Percentiles rank a stretch among this genome's conserved stretches.
These are phyloP conservation scores for Tetrahymena borealis DNA, from an alignment of 73 alveolate genomes.

Conservation along the genomic window DNA sequence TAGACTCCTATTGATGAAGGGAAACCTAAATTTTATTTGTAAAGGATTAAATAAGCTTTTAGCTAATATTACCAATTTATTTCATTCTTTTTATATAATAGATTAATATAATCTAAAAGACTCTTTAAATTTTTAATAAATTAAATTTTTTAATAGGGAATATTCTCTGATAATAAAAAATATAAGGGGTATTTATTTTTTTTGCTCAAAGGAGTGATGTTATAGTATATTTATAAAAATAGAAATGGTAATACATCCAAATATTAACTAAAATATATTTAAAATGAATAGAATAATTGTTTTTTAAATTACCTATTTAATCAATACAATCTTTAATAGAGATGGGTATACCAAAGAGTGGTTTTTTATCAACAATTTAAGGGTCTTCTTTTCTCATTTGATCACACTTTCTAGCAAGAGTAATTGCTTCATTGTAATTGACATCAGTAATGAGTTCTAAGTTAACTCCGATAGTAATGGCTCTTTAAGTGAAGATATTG, in stretches of 20 bases:
- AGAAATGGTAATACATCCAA: no score
- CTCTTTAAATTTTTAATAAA: no score
- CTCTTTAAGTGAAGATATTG: constrained; percentile 18
- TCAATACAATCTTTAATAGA: constrained; percentile 53
- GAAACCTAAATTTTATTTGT: constrained; percentile 17
- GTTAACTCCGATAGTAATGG: constrained; percentile 2
- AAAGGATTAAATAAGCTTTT: no score
- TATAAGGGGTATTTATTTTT: no score
- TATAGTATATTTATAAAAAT: no score
- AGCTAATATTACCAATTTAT: no score
- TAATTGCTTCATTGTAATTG: constrained; percentile 12
- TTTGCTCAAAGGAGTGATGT: no score
- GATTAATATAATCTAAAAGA: no score
- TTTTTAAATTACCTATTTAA: neutral
- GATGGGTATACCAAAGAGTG: constrained; percentile 62
- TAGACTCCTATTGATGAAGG: neutral
- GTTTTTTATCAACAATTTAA: neutral
- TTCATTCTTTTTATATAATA: no score
- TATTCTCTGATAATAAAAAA: no score
- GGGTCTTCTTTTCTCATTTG: neutral
- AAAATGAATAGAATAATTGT: neutral
- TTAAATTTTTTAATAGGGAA: no score
- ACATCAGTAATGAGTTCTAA: constrained; percentile 21
- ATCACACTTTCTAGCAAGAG: constrained; percentile 15
- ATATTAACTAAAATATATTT: no score